Conservation (phyloP, 2,329 filamentous ascomycete genomes). For the Botrytis aclada region DNA sequence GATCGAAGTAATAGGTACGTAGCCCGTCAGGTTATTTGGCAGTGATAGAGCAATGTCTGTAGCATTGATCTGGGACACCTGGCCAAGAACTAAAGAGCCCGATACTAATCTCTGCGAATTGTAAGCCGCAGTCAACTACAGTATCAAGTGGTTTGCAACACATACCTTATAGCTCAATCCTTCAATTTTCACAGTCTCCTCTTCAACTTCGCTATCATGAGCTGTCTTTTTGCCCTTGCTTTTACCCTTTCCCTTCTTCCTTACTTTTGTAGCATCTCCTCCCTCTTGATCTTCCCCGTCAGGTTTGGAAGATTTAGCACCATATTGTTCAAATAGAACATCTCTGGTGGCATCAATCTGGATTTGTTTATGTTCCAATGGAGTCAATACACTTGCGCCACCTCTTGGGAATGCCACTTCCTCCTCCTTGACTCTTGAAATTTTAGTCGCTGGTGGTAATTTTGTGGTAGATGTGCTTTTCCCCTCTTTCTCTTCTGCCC, state of each 20-base stretch:
- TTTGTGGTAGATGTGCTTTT: constrained; percentile 26
- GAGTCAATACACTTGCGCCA: constrained; percentile 84
- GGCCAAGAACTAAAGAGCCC: constrained; percentile 84
- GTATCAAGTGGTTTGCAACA: constrained; percentile 13
- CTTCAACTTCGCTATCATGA: constrained; percentile 47
- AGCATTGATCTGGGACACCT: constrained; percentile 75
- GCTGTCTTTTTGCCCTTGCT: constrained; percentile 51
- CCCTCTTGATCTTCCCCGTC: constrained; percentile 36
- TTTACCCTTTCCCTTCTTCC: constrained; percentile 51
- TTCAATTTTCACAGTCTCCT: constrained; percentile 68
- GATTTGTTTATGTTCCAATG: constrained; percentile 94
- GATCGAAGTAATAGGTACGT: constrained; percentile 87
- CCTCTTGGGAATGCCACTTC: constrained; percentile 90
- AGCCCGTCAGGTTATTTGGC: constrained; percentile 89
- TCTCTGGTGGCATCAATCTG: constrained; percentile 89
- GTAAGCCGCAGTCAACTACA: constrained; percentile 36
- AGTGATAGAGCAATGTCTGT: constrained; percentile 78
- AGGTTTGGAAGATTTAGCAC: constrained; percentile 47
- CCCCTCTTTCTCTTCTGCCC: constrained; percentile 31
- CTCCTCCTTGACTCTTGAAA: constrained; percentile 63
- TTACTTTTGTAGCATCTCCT: constrained; percentile 29
- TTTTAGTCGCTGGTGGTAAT: constrained; percentile 30
- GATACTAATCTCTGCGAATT: constrained; percentile 68
- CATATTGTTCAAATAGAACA: constrained; percentile 81
- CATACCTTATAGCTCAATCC: constrained; percentile 84